Evolutionary conservation across 2,329 filamentous ascomycete species (phyloP).

Genomic region (Elsinoe necatrix): DNA sequence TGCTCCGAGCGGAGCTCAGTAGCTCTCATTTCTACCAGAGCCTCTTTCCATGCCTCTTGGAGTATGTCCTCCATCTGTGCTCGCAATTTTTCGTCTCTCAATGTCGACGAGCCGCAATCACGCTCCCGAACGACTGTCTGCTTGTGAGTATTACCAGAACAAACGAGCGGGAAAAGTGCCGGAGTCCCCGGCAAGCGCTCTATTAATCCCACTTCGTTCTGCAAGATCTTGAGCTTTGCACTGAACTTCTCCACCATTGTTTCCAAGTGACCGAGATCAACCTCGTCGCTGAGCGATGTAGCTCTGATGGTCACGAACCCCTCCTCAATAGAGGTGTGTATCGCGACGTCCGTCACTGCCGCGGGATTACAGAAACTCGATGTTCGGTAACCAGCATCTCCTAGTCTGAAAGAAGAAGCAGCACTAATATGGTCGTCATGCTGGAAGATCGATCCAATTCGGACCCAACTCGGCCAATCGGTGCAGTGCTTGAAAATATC

Average conservation of each 20-base stretch:
- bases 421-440: slow-evolving; percentile 1
- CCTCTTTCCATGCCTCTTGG: not conserved
- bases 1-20: not conserved
- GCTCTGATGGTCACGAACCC: not conserved
- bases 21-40: not conserved
- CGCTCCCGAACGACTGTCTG: not conserved
- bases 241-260: not conserved
- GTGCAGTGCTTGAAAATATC: slow-evolving; percentile 31
- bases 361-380: not conserved
- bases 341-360: not conserved
- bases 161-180: no score
- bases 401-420: not conserved
- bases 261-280: not conserved
- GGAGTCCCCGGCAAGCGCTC: no score
- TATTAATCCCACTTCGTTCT: no score
- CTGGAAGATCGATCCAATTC: not conserved
- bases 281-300: not conserved
- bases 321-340: not conserved
- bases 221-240: not conserved
- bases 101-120: not conserved
- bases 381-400: not conserved
- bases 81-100: not conserved
- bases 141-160: no score
- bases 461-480: not conserved
- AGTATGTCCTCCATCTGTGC: not conserved